These are phyloP conservation scores for Pestalotiopsis sp. DNA, from an alignment of 2,329 filamentous ascomycete species.

Conservation along the genomic window DNA sequence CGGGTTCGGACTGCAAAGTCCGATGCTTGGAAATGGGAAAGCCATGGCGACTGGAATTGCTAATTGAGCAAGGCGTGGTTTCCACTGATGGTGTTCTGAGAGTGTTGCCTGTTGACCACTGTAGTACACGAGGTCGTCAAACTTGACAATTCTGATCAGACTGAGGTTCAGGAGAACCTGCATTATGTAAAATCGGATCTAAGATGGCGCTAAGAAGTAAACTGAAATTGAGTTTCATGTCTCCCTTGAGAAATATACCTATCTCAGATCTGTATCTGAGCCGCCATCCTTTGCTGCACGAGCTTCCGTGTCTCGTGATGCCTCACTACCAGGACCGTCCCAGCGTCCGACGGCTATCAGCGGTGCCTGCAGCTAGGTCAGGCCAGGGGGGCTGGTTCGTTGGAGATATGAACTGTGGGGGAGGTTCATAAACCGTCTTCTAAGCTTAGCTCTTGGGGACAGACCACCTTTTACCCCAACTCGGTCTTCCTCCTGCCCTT, in stretches of 20 bases:
- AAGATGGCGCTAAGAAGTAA: neutral
- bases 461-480: neutral
- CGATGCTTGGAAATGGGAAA: neutral
- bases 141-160: neutral
- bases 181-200: neutral
- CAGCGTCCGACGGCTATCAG: conserved; percentile 8
- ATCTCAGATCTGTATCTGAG: neutral
- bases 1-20: neutral
- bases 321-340: neutral
- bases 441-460: neutral
- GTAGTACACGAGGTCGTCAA: no score
- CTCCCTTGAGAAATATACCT: neutral
- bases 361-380: conserved; percentile 7
- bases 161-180: neutral
- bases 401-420: conserved; percentile 3
- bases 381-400: neutral
- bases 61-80: no score
- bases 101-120: no score
- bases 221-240: neutral
- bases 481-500: neutral
- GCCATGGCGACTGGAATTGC: no score
- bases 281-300: neutral
- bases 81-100: no score
- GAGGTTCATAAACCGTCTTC: neutral
- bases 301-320: neutral